Conservation (phyloP, 495 filamentous ascomycete genomes). For the Penicillium cosmopolitanum region DNA sequence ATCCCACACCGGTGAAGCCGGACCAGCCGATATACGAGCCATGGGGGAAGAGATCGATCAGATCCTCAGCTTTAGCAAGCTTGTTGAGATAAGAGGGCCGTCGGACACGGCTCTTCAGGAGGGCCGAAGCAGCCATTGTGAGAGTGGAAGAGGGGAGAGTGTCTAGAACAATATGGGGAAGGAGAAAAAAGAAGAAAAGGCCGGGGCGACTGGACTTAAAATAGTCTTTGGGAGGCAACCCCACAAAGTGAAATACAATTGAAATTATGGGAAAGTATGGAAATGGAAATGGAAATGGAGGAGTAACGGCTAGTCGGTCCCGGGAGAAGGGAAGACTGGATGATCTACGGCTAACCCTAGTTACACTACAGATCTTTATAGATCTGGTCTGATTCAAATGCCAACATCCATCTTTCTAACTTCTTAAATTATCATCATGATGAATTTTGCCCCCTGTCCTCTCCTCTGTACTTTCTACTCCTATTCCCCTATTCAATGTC, state of each 20-base stretch:
- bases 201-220: slow-evolving; percentile 11
- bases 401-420: no score
- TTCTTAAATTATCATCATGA: no score
- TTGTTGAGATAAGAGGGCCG: slow-evolving; percentile 80
- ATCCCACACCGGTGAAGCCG: slow-evolving; percentile 90
- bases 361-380: neutral
- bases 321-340: slow-evolving; percentile 26
- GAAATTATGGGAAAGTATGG: neutral
- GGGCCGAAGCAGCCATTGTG: slow-evolving; percentile 65
- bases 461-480: neutral
- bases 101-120: slow-evolving; percentile 73
- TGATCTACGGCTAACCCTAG: neutral
- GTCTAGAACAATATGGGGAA: slow-evolving; percentile 3
- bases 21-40: slow-evolving; percentile 86
- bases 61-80: slow-evolving; percentile 76
- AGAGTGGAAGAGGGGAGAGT: slow-evolving; percentile 16
- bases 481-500: neutral
- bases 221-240: slow-evolving; percentile 16
- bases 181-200: slow-evolving; percentile 21
- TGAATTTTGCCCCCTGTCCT: neutral
- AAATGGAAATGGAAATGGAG: neutral
- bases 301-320: neutral
- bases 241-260: neutral
- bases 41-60: slow-evolving; percentile 80
- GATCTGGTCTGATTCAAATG: no score